Evolutionary conservation across 257 asterid species (phyloP).

Genomic region (Capsicum chinense): DNA sequence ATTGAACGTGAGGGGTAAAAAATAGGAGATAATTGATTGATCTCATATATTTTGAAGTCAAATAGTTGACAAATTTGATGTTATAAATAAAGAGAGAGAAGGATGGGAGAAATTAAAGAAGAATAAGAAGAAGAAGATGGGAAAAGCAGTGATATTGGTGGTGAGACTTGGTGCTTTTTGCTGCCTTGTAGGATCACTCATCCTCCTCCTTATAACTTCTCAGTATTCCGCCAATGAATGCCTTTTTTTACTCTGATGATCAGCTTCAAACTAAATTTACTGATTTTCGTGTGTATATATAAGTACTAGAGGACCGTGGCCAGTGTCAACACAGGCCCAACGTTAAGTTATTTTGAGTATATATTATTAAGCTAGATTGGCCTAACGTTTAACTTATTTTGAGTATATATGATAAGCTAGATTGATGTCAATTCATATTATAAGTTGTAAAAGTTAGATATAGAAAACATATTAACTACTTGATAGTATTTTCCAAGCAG

Average conservation of each 20-base stretch:
- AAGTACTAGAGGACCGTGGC: no score
- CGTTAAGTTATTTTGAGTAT: no score
- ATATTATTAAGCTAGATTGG: no score
- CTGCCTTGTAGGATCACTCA: slow-evolving; percentile 15
- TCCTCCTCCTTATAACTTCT: slow-evolving; percentile 1
- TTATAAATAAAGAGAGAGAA: background rate
- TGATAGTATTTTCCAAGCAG: no score
- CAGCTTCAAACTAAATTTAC: background rate
- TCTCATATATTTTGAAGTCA: background rate
- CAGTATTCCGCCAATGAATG: background rate
- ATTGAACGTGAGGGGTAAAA: background rate
- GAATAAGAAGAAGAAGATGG: background rate
- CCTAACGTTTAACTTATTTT: no score
- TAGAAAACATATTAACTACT: no score
- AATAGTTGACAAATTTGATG: background rate
- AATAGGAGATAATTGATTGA: no score
- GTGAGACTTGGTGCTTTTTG: background rate
- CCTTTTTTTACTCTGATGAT: slow-evolving; percentile 13
- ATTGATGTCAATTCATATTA: no score
- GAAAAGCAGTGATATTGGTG: slow-evolving; percentile 6
- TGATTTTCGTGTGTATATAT: background rate
- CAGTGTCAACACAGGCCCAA: no score
- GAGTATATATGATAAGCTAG: no score
- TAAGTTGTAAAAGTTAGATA: no score
- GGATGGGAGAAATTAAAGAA: background rate